Evolutionary conservation across 306 rosid species (phyloP).

Genomic region (Herpetospermum pedunculosum): DNA sequence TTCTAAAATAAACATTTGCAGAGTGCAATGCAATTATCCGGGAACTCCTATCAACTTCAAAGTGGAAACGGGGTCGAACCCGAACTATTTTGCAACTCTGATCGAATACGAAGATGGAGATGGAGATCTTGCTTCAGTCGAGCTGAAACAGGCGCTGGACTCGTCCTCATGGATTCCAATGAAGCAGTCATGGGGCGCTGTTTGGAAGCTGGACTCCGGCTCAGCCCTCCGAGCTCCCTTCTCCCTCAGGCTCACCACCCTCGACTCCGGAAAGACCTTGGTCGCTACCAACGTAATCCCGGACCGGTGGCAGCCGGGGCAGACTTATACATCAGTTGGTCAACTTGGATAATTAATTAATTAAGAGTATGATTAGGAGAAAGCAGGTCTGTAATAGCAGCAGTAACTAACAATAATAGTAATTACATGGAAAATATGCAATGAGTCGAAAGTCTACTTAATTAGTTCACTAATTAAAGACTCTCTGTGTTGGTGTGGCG

Average conservation of each 20-base stretch:
- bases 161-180: slow-evolving; percentile 37
- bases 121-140: slow-evolving; percentile 44
- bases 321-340: too few species aligned
- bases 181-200: slow-evolving; percentile 60
- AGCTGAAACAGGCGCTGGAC: slow-evolving; percentile 35
- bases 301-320: slow-evolving; percentile 47
- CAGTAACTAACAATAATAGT: too few species aligned
- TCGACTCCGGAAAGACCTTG: slow-evolving; percentile 17
- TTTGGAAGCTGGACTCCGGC: slow-evolving; percentile 40
- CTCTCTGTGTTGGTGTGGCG: neutral
- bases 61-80: slow-evolving; percentile 44
- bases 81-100: slow-evolving; percentile 35
- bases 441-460: neutral
- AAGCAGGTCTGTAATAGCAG: neutral
- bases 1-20: too few species aligned
- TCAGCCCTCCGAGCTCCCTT: slow-evolving; percentile 34
- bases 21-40: slow-evolving; percentile 41
- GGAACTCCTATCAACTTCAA: slow-evolving; percentile 28
- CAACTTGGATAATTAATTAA: slow-evolving; percentile 18
- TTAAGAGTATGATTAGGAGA: neutral
- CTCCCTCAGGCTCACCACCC: slow-evolving; percentile 37
- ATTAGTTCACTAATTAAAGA: neutral
- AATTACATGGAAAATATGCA: neutral
- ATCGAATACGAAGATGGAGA: slow-evolving; percentile 43
- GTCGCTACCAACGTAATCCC: slow-evolving; percentile 48